Evolutionary conservation across 2,329 filamentous ascomycete species (phyloP).

Genomic region (Aspergillus sp.): DNA sequence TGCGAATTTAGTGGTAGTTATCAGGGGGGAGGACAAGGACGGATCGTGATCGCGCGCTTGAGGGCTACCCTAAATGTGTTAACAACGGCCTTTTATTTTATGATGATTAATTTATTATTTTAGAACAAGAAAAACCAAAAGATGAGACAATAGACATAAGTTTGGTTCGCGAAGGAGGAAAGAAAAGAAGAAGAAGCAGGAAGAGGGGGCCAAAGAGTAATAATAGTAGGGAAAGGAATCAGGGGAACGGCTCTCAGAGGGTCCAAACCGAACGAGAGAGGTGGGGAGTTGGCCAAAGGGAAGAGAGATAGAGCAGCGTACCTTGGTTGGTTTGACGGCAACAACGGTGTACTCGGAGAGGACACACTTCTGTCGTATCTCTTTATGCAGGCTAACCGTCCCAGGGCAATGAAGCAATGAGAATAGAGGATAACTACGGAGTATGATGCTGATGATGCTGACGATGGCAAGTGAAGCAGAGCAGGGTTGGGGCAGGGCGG

Average conservation of each 20-base stretch:
- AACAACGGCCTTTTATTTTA: too few relatives aligned
- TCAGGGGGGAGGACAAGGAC: not conserved
- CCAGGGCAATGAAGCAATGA: too few relatives aligned
- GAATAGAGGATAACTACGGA: too few relatives aligned
- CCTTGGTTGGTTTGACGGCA: not conserved
- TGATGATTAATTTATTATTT: too few relatives aligned
- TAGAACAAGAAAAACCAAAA: conserved; percentile 1
- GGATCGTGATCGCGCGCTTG: not conserved
- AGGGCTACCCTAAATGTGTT: not conserved
- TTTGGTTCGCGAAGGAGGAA: conserved; percentile 4
- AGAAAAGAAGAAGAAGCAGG: conserved; percentile 10
- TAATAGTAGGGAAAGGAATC: conserved; percentile 3
- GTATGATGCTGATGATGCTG: not conserved
- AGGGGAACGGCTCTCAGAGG: not conserved
- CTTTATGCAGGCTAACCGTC: too few relatives aligned
- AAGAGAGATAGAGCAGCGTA: not conserved
- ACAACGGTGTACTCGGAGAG: not conserved
- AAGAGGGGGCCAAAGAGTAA: conserved; percentile 4
- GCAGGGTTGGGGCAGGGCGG: not conserved
- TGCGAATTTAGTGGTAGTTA: not conserved
- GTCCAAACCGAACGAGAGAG: too few relatives aligned
- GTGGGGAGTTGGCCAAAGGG: not conserved
- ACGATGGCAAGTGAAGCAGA: conserved; percentile 6
- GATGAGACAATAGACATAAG: too few relatives aligned
- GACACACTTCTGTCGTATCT: too few relatives aligned